Conservation (phyloP, 345 rosid genomes). For the Populus davidiana region DNA sequence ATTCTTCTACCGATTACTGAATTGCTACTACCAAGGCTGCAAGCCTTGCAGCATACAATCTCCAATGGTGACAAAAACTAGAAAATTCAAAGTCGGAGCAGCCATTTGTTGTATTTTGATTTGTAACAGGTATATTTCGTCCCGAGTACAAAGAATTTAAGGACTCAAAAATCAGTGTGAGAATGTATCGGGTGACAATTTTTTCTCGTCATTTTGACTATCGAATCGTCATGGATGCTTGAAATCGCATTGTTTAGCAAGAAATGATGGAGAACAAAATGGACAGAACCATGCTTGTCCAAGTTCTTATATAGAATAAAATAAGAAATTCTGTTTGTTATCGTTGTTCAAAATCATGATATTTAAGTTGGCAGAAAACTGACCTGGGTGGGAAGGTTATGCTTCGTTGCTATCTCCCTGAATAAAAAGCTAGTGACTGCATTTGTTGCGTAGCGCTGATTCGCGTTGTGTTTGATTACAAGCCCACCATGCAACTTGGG, state of each 20-base stretch:
- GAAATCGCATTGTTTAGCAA: neutral
- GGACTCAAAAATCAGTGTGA: neutral
- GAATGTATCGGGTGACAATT: neutral
- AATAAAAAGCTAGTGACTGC: constrained; percentile 80
- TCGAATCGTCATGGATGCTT: neutral
- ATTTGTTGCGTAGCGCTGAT: constrained; percentile 95
- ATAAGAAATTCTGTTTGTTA: neutral
- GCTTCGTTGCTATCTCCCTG: constrained; percentile 72
- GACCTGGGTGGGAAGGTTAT: constrained; percentile 82
- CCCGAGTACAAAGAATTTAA: neutral
- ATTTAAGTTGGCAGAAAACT: neutral
- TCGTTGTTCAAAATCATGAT: neutral
- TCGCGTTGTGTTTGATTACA: constrained; percentile 92
- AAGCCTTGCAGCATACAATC: neutral
- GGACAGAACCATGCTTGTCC: neutral
- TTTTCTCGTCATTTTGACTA: neutral
- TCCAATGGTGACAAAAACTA: neutral
- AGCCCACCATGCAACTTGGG: constrained; percentile 99
- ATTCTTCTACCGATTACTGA: neutral
- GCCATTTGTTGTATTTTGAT: neutral
- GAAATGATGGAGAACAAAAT: neutral
- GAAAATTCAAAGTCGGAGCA: neutral
- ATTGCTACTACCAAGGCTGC: neutral
- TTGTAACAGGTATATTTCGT: neutral
- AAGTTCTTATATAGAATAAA: neutral